Evolutionary conservation across 192 early-diverging fungal genomes (phyloP), one percentile per base, ranked within the genome.

Genomic region (Mortierella claussenii): DNA sequence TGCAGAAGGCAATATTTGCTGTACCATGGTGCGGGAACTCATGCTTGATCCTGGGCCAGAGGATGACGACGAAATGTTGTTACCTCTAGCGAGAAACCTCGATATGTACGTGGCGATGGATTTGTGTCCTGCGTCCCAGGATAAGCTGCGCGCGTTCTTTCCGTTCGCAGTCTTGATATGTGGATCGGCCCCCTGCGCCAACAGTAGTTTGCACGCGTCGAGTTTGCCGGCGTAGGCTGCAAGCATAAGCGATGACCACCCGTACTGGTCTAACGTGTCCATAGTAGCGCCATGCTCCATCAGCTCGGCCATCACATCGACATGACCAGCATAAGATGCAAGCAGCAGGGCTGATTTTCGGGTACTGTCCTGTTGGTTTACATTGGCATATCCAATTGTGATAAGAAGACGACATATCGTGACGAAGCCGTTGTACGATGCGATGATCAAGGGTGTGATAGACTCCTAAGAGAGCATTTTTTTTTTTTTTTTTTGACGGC

Each of bases 401-500:
- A 88, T 55, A 20, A 88, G 62, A 10, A 83, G 31, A 8, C 70
- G 55, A 12, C 81, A 82, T 6, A 88, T 79, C 8, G 80, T 63
- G 3, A 68, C 53, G 43, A 85, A 80, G 1, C 82, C 83, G 46
- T 88, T 85, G 54, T 86, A 84, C 12, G 75, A 76, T 6, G 91
- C 90, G 40, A 90, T 88, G 43, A 90, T 89, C 34, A 93, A 70
- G 8, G 91, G 89, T 26, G 91, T 91, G 44, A 79, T 79, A 33
- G 57, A 58, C 64, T 82, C 80, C 68, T 81, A 15, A 48, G 30
- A 57, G 21, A 28, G 11, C 13, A 27, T 49, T 24, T 24, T 24
- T 2, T 3, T 23, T 50, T 23, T 11, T 4, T 27, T 11, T 9
- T 28, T 28, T 27, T 15, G 21, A 27, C 23, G 49, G 20, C 27